Conservation (phyloP, 352 stramenopile genomes). For the Globisporangium cylindrosporum region DNA sequence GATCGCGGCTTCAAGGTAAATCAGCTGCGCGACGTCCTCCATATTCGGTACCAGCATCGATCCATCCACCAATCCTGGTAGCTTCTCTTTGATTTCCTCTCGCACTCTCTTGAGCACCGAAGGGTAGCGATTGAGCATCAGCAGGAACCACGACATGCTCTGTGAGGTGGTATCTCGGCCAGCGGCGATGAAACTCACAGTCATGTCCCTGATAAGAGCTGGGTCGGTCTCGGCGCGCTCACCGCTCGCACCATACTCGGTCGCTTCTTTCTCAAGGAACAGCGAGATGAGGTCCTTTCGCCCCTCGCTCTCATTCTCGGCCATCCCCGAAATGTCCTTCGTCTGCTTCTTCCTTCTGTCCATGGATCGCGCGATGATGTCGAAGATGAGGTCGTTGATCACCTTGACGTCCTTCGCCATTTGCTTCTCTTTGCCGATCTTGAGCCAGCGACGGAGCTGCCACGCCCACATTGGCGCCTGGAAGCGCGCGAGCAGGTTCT, state of each 20-base stretch:
- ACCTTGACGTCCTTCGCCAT: slow-evolving; percentile 9
- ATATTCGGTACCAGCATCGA: slow-evolving; percentile 25
- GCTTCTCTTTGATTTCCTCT: slow-evolving; percentile 26
- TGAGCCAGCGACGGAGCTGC: slow-evolving; percentile 22
- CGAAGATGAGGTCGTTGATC: slow-evolving; percentile 18
- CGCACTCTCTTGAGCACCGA: slow-evolving; percentile 28
- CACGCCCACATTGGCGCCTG: slow-evolving; percentile 21
- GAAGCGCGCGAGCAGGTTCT: slow-evolving; percentile 18
- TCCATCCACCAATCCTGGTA: slow-evolving; percentile 23
- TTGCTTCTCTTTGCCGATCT: slow-evolving; percentile 17
- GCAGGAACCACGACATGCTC: slow-evolving; percentile 71
- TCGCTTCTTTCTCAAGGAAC: slow-evolving; percentile 42
- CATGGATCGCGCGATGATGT: slow-evolving; percentile 18
- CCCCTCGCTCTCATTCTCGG: no score
- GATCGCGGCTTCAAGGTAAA: slow-evolving; percentile 44
- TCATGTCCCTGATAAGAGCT: slow-evolving; percentile 64
- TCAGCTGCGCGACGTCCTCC: slow-evolving; percentile 45
- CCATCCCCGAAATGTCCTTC: not conserved
- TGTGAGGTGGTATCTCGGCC: slow-evolving; percentile 72
- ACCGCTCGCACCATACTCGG: slow-evolving; percentile 12
- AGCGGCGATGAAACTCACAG: slow-evolving; percentile 76
- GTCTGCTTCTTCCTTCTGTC: not conserved
- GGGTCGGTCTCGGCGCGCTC: slow-evolving; percentile 6
- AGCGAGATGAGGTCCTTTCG: slow-evolving; percentile 43
- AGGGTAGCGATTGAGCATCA: slow-evolving; percentile 70